These are phyloP conservation scores for Chlorella sp. DNA, from an alignment of 139 green algal genomes.

Conservation along the genomic window DNA sequence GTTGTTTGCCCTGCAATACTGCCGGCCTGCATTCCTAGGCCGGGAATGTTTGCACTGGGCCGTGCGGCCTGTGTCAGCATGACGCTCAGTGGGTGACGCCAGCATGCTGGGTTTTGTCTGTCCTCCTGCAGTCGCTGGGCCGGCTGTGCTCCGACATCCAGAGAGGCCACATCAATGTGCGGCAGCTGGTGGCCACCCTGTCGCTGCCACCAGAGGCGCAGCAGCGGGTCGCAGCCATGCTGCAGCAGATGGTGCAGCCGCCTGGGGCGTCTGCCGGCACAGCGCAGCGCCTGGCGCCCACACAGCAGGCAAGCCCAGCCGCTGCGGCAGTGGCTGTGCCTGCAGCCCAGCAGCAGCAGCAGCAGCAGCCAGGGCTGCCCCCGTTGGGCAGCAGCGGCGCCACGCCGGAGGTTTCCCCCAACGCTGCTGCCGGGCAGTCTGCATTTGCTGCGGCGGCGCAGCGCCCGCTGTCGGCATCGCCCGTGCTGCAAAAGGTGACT, in stretches of 20 bases:
- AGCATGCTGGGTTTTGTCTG: not conserved
- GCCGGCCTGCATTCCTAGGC: too few species aligned
- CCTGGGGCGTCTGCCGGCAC: not conserved
- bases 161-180: not conserved
- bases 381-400: not conserved
- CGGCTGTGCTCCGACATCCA: slow-evolving; percentile 2
- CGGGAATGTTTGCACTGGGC: too few species aligned
- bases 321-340: not conserved
- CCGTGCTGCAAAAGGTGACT: slow-evolving; percentile 12
- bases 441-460: not conserved
- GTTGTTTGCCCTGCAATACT: too few species aligned
- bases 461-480: not conserved
- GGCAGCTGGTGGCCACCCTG: not conserved
- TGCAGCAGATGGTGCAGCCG: not conserved
- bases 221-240: slow-evolving; percentile 1
- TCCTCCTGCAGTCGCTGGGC: not conserved
- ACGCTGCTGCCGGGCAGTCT: not conserved
- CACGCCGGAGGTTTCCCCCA: not conserved
- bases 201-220: not conserved
- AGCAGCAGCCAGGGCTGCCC: not conserved
- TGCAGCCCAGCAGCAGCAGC: not conserved
- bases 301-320: not conserved
- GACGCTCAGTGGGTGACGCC: too few species aligned
- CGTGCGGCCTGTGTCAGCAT: too few species aligned
- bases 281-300: not conserved